Evolutionary conservation across 1,284 basidiomycete species (phyloP).

Genomic region (Cryptococcus sp.): DNA sequence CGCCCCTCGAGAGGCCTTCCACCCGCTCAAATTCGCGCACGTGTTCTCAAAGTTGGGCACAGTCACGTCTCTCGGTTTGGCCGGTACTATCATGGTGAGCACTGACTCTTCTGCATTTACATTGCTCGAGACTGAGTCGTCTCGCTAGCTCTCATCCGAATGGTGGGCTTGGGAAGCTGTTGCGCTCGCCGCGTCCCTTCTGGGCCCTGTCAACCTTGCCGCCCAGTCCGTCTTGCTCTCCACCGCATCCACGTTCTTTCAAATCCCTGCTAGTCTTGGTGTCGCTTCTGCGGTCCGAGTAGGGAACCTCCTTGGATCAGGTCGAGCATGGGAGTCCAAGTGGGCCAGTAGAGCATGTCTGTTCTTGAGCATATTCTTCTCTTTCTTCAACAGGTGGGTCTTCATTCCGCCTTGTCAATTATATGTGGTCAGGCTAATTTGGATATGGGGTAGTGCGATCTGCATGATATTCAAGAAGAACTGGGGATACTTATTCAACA

Average conservation of each 20-base stretch:
- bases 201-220: conserved; percentile 57
- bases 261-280: conserved; percentile 78
- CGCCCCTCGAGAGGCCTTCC: conserved; percentile 79
- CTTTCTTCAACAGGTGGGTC: conserved; percentile 64
- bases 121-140: conserved; percentile 9
- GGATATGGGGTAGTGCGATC: conserved; percentile 57
- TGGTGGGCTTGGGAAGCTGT: conserved; percentile 56
- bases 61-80: conserved; percentile 71
- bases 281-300: conserved; percentile 83
- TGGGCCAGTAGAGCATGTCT: conserved; percentile 66
- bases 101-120: conserved; percentile 8
- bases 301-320: conserved; percentile 78
- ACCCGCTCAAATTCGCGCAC: conserved; percentile 66
- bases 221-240: conserved; percentile 58
- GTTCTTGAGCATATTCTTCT: conserved; percentile 63
- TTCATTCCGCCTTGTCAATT: background rate
- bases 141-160: conserved; percentile 53
- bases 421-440: too few relatives aligned
- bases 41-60: conserved; percentile 72
- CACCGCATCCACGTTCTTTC: conserved; percentile 73
- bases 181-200: conserved; percentile 49
- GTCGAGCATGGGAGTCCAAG: conserved; percentile 66
- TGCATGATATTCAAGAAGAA: conserved; percentile 70
- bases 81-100: conserved; percentile 66
- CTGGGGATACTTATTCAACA: conserved; percentile 84